Evolutionary conservation across 2,329 filamentous ascomycete genomes (phyloP).

Genomic region (Aschersonia sp.): DNA sequence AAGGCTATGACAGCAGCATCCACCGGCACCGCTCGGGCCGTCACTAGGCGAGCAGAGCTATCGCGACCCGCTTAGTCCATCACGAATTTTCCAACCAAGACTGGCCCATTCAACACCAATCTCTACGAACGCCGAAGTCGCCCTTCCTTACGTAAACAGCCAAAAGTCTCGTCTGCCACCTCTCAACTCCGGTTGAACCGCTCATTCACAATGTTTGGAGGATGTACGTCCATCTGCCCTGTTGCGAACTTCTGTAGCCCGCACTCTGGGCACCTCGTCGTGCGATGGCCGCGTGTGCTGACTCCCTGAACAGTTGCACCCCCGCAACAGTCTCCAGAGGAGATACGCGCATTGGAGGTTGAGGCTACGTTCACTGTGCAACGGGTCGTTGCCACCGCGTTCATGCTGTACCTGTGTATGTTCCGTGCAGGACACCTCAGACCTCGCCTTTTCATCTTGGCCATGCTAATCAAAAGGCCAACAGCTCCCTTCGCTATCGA

Average conservation of each 20-base stretch:
- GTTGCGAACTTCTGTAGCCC: background rate
- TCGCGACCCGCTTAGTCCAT: too few relatives aligned
- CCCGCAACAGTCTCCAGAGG: constrained; percentile 53
- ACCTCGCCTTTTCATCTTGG: background rate
- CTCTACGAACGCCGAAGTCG: constrained; percentile 7
- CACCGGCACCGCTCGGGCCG: too few relatives aligned
- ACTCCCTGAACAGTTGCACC: constrained; percentile 37
- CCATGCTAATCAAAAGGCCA: background rate
- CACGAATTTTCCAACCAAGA: too few relatives aligned
- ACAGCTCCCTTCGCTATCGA: constrained; percentile 45
- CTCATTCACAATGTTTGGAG: constrained; percentile 13
- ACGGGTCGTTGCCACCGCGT: constrained; percentile 48
- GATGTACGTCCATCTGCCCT: constrained; percentile 23
- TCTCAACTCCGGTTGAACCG: background rate
- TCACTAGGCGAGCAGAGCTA: too few relatives aligned
- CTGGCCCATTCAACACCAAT: background rate
- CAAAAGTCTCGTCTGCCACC: background rate
- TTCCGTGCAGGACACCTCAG: background rate
- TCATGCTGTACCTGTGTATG: constrained; percentile 63
- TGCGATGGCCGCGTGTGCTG: constrained; percentile 9
- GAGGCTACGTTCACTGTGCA: constrained; percentile 54
- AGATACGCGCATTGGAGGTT: constrained; percentile 55
- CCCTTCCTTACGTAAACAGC: constrained; percentile 10
- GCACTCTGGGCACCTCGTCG: background rate
- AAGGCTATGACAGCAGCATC: too few relatives aligned